Evolutionary conservation across 495 filamentous ascomycete species (phyloP).

Genomic region (Patellaria atrata): DNA sequence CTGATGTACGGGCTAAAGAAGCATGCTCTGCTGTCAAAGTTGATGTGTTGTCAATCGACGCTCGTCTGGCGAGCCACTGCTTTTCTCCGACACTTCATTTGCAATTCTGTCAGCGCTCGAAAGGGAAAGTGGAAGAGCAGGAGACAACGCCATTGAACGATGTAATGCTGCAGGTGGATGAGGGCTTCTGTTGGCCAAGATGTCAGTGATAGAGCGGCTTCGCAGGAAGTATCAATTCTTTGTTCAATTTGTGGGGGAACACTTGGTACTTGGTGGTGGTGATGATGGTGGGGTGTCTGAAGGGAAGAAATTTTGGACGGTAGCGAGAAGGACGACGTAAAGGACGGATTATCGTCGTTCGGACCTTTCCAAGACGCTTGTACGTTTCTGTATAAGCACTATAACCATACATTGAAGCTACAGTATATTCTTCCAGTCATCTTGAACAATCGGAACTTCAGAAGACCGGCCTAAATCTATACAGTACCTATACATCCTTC

Average conservation of each 20-base stretch:
- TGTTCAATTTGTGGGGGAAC: too few relatives aligned
- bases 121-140: slow-evolving; percentile 16
- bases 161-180: background rate
- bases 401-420: too few relatives aligned
- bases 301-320: slow-evolving; percentile 1
- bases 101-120: slow-evolving; percentile 19
- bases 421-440: too few relatives aligned
- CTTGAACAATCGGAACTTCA: too few relatives aligned
- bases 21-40: slow-evolving; percentile 22
- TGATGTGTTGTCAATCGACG: slow-evolving; percentile 24
- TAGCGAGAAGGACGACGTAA: background rate
- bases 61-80: slow-evolving; percentile 21
- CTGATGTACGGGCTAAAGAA: slow-evolving; percentile 19
- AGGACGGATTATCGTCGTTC: background rate
- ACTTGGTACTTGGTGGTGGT: too few relatives aligned
- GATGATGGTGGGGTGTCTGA: too few relatives aligned
- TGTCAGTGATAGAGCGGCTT: too few relatives aligned
- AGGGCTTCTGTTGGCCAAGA: too few relatives aligned
- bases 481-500: too few relatives aligned
- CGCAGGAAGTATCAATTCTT: too few relatives aligned
- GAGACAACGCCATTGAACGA: slow-evolving; percentile 2
- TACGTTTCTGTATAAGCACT: too few relatives aligned
- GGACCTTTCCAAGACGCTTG: background rate
- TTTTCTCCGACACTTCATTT: slow-evolving; percentile 13
- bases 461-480: too few relatives aligned